Percentiles rank a stretch among this genome's conserved stretches.
Conservation (phyloP, 2,329 filamentous ascomycete genomes). For the Dactylellina drechsleri region DNA sequence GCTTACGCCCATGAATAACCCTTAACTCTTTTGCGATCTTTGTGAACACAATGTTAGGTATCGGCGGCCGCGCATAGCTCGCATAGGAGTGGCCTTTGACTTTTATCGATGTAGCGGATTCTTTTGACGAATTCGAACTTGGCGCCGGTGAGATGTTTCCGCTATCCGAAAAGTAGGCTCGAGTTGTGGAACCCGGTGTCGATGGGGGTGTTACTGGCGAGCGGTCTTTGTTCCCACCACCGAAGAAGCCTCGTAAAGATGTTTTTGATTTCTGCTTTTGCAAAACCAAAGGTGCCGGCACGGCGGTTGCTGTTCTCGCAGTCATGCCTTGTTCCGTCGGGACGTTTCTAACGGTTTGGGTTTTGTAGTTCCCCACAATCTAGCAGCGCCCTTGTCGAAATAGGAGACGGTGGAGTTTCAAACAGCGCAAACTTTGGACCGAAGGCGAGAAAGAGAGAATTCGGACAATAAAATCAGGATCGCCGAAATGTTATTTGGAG, state of each 20-base stretch:
- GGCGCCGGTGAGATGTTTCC: slow-evolving; percentile 37
- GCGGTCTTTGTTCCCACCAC: slow-evolving; percentile 22
- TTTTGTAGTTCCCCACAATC: slow-evolving; percentile 40
- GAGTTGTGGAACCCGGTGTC: slow-evolving; percentile 12
- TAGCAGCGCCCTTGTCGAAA: slow-evolving; percentile 39
- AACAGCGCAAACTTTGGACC: slow-evolving; percentile 12
- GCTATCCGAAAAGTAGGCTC: slow-evolving; percentile 16
- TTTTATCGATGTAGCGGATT: slow-evolving; percentile 32
- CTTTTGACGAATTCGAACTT: slow-evolving; percentile 41
- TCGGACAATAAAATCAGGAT: slow-evolving; percentile 29
- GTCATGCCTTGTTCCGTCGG: slow-evolving; percentile 41
- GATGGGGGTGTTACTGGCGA: slow-evolving; percentile 43
- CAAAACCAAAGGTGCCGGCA: slow-evolving; percentile 41
- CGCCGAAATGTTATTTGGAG: slow-evolving; percentile 11
- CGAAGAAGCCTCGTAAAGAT: slow-evolving; percentile 44
- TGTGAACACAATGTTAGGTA: slow-evolving; percentile 36
- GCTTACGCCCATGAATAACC: slow-evolving; percentile 34
- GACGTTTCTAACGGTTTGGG: neutral
- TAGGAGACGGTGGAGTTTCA: slow-evolving; percentile 33
- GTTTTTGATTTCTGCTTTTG: slow-evolving; percentile 51
- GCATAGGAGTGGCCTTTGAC: slow-evolving; percentile 34
- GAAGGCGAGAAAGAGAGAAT: slow-evolving; percentile 27
- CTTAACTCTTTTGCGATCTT: slow-evolving; percentile 46
- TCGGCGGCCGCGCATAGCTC: slow-evolving; percentile 31
- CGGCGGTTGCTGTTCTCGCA: slow-evolving; percentile 35